A percentile compares a stretch with the other conserved stretches of the same genome.
These are phyloP conservation scores for Eimeria praecox DNA, from an alignment of 169 alveolate genomes.

Conservation along the genomic window DNA sequence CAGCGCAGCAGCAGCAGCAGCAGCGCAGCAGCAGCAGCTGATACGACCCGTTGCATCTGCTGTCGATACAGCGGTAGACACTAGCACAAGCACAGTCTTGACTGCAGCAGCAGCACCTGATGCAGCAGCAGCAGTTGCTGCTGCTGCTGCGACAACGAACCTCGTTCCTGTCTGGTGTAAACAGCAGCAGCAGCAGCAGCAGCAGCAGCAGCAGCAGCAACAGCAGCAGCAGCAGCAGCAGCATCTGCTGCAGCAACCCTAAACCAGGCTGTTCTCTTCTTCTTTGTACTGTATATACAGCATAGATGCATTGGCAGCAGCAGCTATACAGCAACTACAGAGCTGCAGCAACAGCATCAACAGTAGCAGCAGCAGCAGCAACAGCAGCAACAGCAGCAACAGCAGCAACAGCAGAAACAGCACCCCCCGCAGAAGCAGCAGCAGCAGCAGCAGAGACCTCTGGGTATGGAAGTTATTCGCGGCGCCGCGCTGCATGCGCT, in stretches of 20 bases:
- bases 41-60: neutral
- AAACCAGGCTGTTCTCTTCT: too few relatives aligned
- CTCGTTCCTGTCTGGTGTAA: neutral
- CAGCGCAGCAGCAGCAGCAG: slow-evolving; percentile 17
- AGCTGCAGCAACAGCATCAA: neutral
- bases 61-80: neutral
- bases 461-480: neutral
- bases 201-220: slow-evolving; percentile 32
- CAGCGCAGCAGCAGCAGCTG: neutral
- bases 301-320: neutral
- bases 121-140: too few relatives aligned
- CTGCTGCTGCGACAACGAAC: neutral
- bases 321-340: neutral
- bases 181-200: neutral
- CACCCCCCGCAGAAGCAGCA: slow-evolving; percentile 5
- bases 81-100: neutral
- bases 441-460: neutral
- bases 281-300: neutral
- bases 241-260: too few relatives aligned
- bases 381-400: neutral
- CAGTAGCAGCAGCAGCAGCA: slow-evolving; percentile 31
- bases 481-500: neutral
- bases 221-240: neutral
- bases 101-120: too few relatives aligned
- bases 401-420: neutral